These are phyloP conservation scores for Ballota nigra DNA, from an alignment of 257 asterid genomes.

Conservation along the genomic window DNA sequence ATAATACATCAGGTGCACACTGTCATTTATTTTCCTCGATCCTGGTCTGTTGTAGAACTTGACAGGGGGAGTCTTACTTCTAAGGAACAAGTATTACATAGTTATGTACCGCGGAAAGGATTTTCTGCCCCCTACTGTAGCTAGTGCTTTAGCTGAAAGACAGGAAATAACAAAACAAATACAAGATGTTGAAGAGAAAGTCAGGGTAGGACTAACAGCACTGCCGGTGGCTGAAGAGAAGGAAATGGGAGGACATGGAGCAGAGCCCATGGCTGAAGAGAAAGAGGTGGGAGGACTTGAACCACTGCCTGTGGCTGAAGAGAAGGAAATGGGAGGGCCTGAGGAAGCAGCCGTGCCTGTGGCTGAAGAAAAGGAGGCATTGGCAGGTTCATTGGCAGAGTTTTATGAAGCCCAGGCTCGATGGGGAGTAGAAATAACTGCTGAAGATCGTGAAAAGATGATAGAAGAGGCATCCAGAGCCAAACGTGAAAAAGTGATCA, in stretches of 20 bases:
- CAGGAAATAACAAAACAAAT: conserved; percentile 79
- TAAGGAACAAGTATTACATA: conserved; percentile 91
- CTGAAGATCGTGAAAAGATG: conserved; percentile 78
- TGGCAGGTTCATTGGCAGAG: conserved; percentile 89
- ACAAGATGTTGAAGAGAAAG: conserved; percentile 84
- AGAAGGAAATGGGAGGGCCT: conserved; percentile 39
- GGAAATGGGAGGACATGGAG: conserved; percentile 36
- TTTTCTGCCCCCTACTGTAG: conserved; percentile 86
- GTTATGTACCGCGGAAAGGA: conserved; percentile 96
- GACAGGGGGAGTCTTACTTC: conserved; percentile 90
- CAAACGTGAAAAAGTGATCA: conserved; percentile 62
- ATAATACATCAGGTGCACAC: neutral
- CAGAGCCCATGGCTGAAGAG: conserved; percentile 42
- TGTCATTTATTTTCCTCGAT: conserved; percentile 12
- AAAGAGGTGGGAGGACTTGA: conserved; percentile 39
- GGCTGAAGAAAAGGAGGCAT: conserved; percentile 52
- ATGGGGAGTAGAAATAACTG: conserved; percentile 78
- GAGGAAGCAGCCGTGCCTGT: conserved; percentile 25
- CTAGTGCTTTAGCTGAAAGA: conserved; percentile 77
- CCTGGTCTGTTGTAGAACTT: conserved; percentile 47
- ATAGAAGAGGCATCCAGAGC: conserved; percentile 70
- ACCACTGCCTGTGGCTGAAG: conserved; percentile 38
- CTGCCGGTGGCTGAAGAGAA: conserved; percentile 40
- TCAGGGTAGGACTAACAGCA: conserved; percentile 44
- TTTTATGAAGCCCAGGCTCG: conserved; percentile 90